These are phyloP conservation scores for Penicillium steckii DNA, from an alignment of 495 filamentous ascomycete genomes.

Conservation along the genomic window DNA sequence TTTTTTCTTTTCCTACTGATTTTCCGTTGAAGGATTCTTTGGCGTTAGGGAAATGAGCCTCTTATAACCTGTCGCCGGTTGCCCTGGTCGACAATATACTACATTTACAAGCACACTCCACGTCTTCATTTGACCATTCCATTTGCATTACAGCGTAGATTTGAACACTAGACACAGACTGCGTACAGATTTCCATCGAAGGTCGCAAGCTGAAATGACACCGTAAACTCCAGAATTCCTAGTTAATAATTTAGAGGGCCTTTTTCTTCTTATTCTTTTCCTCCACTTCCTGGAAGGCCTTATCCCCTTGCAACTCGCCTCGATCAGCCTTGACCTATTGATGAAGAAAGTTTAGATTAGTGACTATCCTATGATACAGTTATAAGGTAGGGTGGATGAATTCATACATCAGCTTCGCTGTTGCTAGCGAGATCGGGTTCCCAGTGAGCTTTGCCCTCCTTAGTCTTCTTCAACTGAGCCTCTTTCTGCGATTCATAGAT, in stretches of 20 bases:
- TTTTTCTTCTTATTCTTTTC: constrained; percentile 40
- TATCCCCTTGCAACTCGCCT: constrained; percentile 45
- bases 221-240: background rate
- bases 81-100: constrained; percentile 3
- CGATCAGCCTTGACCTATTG: constrained; percentile 64
- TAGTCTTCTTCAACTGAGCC: constrained; percentile 64
- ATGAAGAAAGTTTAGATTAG: background rate
- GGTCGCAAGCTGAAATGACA: no score
- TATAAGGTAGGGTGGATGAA: background rate
- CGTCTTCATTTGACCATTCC: background rate
- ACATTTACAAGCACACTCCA: constrained; percentile 2
- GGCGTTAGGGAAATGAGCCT: constrained; percentile 17
- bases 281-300: constrained; percentile 52
- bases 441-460: constrained; percentile 78
- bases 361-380: background rate
- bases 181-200: no score
- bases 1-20: constrained; percentile 8
- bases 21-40: constrained; percentile 1
- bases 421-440: constrained; percentile 74
- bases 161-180: background rate
- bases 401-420: constrained; percentile 72
- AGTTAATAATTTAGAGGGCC: background rate
- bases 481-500: constrained; percentile 71
- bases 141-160: background rate
- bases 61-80: background rate